Evolutionary conservation across 257 asterid genomes (phyloP).

Genomic region (Salvia rosmarinus): DNA sequence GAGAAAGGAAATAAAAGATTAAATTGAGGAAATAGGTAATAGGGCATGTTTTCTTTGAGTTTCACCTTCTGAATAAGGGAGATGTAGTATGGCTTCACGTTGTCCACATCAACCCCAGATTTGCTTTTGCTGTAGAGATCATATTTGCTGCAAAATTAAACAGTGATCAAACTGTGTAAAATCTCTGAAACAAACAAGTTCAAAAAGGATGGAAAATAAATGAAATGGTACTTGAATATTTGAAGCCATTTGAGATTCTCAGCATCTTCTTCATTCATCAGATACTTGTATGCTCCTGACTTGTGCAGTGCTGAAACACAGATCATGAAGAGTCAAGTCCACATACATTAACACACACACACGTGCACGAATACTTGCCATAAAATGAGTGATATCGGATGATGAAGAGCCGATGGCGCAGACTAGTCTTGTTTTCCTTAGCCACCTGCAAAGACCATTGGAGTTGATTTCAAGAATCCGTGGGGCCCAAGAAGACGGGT

Average conservation of each 20-base stretch:
- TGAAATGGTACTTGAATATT: constrained; percentile 41
- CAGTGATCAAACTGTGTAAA: not conserved
- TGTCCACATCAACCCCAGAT: constrained; percentile 35
- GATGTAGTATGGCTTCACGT: constrained; percentile 64
- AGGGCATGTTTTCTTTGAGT: too few relatives aligned
- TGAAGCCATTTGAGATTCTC: constrained; percentile 55
- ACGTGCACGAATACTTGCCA: constrained; percentile 20
- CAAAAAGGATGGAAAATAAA: not conserved
- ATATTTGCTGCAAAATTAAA: constrained; percentile 40
- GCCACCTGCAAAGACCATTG: constrained; percentile 43
- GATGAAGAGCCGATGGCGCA: constrained; percentile 59
- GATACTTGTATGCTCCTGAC: constrained; percentile 47
- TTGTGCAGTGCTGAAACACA: constrained; percentile 46
- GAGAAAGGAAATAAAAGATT: too few relatives aligned
- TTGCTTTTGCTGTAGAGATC: constrained; percentile 59
- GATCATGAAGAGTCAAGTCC: not conserved
- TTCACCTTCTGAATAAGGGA: constrained; percentile 68
- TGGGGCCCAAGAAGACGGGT: not conserved
- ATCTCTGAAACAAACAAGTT: not conserved
- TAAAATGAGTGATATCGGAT: constrained; percentile 61
- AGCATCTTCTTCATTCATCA: constrained; percentile 56
- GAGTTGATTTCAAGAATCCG: not conserved
- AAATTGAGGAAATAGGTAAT: not conserved
- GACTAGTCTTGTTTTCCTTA: constrained; percentile 52
- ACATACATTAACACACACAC: not conserved